phyloP scores from a whole-genome alignment of 2,329 filamentous ascomycete genomes.

The Aspergillus oerlinghausenensis region DNA sequence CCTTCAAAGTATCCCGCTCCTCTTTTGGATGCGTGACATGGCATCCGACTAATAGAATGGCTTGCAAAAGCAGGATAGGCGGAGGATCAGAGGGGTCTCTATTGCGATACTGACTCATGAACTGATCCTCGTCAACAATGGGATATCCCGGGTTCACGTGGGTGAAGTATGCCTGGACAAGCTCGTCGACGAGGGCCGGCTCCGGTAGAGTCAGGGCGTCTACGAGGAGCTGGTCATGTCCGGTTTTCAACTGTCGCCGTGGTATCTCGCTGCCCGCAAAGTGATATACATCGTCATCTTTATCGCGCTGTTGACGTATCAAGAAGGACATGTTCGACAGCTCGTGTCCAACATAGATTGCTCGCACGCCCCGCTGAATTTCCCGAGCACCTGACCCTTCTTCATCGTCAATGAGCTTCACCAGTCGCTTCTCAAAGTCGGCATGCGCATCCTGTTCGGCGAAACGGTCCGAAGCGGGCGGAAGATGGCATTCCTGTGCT shows the following conservation, averaged over 20 bases:
- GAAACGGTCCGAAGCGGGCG: constrained; percentile 23
- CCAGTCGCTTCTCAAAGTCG: constrained; percentile 45
- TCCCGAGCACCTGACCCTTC: constrained; percentile 43
- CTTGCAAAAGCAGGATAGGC: constrained; percentile 48
- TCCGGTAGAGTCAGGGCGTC: constrained; percentile 49
- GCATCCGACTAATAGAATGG: constrained; percentile 49
- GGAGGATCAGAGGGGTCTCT: constrained; percentile 43
- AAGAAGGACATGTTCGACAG: constrained; percentile 55
- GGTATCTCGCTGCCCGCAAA: constrained; percentile 43
- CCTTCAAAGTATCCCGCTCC: constrained; percentile 43
- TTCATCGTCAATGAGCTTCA: constrained; percentile 49
- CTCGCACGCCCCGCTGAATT: constrained; percentile 46
- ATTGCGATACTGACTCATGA: constrained; percentile 48
- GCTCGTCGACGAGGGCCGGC: constrained; percentile 45
- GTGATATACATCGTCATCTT: constrained; percentile 40
- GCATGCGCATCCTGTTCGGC: constrained; percentile 37
- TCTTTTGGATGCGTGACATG: constrained; percentile 44
- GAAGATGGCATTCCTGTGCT: constrained; percentile 21
- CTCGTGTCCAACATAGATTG: constrained; percentile 53
- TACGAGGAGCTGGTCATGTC: constrained; percentile 42
- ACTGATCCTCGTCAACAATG: constrained; percentile 49
- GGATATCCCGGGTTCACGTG: constrained; percentile 51
- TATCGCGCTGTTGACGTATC: constrained; percentile 47
- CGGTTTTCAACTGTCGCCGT: constrained; percentile 39
- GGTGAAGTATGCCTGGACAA: constrained; percentile 49